Percentiles rank a stretch among this genome's conserved stretches.
Evolutionary conservation across 2,329 filamentous ascomycete species (phyloP).

Genomic region (Cytospora leucostoma): DNA sequence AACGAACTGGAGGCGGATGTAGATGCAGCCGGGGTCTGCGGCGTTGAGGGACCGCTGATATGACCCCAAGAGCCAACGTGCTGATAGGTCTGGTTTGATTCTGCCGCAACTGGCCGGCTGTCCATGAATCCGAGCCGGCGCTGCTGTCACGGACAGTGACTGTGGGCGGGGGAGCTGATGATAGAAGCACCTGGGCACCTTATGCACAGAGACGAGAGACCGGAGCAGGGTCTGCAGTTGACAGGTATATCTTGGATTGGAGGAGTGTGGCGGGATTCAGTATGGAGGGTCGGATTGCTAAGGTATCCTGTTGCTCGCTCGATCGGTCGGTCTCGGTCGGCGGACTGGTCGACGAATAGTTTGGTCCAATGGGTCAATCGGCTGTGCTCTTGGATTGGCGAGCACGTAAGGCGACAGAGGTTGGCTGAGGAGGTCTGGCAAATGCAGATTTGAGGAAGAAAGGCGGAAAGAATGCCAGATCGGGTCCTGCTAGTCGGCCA

Average conservation of each 20-base stretch:
- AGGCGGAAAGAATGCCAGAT: background rate
- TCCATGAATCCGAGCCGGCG: conserved; percentile 48
- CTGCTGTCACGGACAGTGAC: conserved; percentile 15
- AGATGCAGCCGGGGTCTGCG: conserved; percentile 36
- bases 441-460: background rate
- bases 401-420: background rate
- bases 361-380: conserved; percentile 2
- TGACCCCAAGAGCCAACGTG: conserved; percentile 44
- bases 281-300: background rate
- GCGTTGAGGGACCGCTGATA: conserved; percentile 36
- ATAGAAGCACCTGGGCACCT: background rate
- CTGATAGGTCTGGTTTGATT: conserved; percentile 51
- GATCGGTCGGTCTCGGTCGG: background rate
- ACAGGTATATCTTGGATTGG: background rate
- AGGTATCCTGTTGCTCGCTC: background rate
- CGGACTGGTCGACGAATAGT: background rate
- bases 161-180: conserved; percentile 16
- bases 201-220: conserved; percentile 8
- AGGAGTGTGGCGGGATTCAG: background rate
- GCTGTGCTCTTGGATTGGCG: background rate
- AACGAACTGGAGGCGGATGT: conserved; percentile 38
- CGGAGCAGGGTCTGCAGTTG: background rate
- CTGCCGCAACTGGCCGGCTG: conserved; percentile 51
- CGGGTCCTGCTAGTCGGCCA: background rate
- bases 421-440: background rate